A percentile compares a stretch with the other conserved stretches of the same genome.
These are phyloP conservation scores for Phialophora tarda DNA, from an alignment of 2,329 filamentous ascomycete genomes.

Conservation along the genomic window DNA sequence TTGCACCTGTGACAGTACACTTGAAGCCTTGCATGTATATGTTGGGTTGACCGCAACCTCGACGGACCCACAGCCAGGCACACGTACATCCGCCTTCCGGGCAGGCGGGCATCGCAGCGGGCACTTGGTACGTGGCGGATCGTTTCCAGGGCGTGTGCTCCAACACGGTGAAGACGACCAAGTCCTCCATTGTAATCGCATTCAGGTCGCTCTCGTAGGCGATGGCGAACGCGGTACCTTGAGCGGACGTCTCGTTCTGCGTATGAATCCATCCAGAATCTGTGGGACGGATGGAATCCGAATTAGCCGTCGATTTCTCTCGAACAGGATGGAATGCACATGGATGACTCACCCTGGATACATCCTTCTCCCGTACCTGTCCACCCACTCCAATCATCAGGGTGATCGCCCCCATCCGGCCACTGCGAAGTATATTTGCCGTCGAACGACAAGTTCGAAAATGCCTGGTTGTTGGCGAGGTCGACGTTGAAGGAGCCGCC, in stretches of 20 bases:
- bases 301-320: not conserved
- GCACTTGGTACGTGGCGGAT: slow-evolving; percentile 47
- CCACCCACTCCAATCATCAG: slow-evolving; percentile 54
- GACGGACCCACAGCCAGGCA: slow-evolving; percentile 52
- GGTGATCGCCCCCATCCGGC: slow-evolving; percentile 56
- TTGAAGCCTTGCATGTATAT: slow-evolving; percentile 59
- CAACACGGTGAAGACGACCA: slow-evolving; percentile 58
- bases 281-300: not conserved
- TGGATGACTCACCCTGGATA: slow-evolving; percentile 36
- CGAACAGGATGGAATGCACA: not conserved
- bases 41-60: slow-evolving; percentile 48
- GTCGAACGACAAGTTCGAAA: slow-evolving; percentile 55
- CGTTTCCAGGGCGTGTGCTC: slow-evolving; percentile 51
- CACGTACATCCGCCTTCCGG: slow-evolving; percentile 49
- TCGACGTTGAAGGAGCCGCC: slow-evolving; percentile 57
- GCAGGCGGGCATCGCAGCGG: slow-evolving; percentile 46
- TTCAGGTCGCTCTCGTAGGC: slow-evolving; percentile 56
- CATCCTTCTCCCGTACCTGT: slow-evolving; percentile 44
- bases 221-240: slow-evolving; percentile 59
- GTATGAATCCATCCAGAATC: slow-evolving; percentile 57
- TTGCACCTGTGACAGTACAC: slow-evolving; percentile 55
- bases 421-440: slow-evolving; percentile 50
- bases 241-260: slow-evolving; percentile 51
- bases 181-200: slow-evolving; percentile 57
- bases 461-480: slow-evolving; percentile 57